Evolutionary conservation across 2,329 filamentous ascomycete species (phyloP).

Genomic region (Fusarium longipes): DNA sequence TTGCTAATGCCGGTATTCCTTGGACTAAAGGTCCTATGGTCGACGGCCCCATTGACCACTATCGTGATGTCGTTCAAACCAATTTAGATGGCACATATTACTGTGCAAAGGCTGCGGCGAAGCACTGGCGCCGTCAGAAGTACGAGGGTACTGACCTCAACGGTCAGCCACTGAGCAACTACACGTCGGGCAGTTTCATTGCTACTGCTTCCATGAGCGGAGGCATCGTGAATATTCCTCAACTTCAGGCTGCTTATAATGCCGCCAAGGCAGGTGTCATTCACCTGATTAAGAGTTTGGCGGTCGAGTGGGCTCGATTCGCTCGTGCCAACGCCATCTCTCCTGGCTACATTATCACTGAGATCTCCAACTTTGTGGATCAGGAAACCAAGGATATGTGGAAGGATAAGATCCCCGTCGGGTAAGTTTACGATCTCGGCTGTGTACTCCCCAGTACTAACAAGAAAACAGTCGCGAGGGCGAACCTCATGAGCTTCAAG

Average conservation of each 20-base stretch:
- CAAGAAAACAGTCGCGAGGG: conserved; percentile 40
- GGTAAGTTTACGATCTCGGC: conserved; percentile 23
- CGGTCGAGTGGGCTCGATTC: conserved; percentile 67
- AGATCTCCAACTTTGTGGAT: conserved; percentile 46
- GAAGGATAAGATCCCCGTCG: conserved; percentile 45
- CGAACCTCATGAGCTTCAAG: conserved; percentile 45
- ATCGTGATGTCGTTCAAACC: conserved; percentile 73
- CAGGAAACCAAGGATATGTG: conserved; percentile 44
- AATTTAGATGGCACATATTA: conserved; percentile 82
- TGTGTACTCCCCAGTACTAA: conserved; percentile 5
- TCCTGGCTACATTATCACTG: conserved; percentile 51
- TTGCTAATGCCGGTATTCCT: conserved; percentile 79
- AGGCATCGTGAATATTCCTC: conserved; percentile 63
- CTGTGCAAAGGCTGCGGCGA: conserved; percentile 74
- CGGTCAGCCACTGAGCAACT: conserved; percentile 37
- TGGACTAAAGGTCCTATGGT: conserved; percentile 76
- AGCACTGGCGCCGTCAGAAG: conserved; percentile 75
- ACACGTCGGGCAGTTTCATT: conserved; percentile 60
- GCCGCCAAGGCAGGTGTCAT: conserved; percentile 66
- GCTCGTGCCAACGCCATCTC: conserved; percentile 66
- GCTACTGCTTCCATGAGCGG: conserved; percentile 63
- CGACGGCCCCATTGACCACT: conserved; percentile 72
- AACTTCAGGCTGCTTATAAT: conserved; percentile 68
- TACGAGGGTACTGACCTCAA: conserved; percentile 63
- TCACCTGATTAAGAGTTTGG: conserved; percentile 66